Base-by-base conservation (phyloP, 1,284 basidiomycete species). In the Sporisorium sorghi region DNA sequence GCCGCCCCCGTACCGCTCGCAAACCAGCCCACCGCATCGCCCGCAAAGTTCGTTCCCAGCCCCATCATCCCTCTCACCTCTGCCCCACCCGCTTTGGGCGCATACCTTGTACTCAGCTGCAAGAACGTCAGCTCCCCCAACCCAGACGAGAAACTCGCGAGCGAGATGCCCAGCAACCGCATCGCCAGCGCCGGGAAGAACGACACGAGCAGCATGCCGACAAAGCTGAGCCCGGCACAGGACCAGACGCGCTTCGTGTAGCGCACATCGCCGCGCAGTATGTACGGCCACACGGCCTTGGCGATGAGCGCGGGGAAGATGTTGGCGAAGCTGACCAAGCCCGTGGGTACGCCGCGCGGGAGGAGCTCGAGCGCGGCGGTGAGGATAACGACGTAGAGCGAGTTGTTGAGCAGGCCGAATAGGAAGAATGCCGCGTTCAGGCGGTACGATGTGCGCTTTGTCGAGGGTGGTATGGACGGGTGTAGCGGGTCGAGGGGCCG, bases 351-450 rank as follows among this genome's bases (percentile, higher is more conserved):
- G 21, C 78, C 78, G 5, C 70, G 89, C 5, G 95, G 93, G 0
- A 98, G 93, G 5, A 99, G 88, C 84, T 99, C 96, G 15, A 97
- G 87, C 0, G 96, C 96, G 5, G 96, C 96, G 1, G 93, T 96
- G 24, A 98, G 89, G 72, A 98, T 97, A 75, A 99, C 92, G 35
- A 98, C 95, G 85, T 98, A 97, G 52, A 77, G 67, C 21, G 73
- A 79, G 62, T 86, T 86, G 74, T 86, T 86, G 40, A 86, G 77
- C 32, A 85, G 76, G 8, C 85, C 85, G n/a, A 85, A 76, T 9
- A 78, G 49, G 62, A 86, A 85, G 73, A 85, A 85, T 2, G 73
- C 70, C 3, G 47, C 28, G 51, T 74, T 70, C 57, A 77, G 74
- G 8, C 69, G 62, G 24, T 52, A 56, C 1, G 70, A 73, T 17